Evolutionary conservation across 257 asterid species (phyloP), one percentile per base, ranked within the genome.

Genomic region (Solanum ossicruentum): DNA sequence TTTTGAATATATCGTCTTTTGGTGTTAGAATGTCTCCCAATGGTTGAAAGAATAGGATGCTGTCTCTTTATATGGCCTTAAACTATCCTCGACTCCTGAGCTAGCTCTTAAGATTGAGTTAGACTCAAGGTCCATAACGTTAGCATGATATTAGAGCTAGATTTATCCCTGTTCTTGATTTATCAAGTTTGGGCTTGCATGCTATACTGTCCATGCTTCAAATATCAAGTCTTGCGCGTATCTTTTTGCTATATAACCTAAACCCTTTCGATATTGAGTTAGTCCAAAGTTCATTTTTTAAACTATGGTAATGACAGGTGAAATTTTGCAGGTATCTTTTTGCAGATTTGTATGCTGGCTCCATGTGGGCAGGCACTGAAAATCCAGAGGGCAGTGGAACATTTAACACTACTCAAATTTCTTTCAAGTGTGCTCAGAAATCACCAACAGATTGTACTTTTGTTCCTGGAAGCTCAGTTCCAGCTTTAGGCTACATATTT

Each of bases 311-410:
- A 77, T 77, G 82, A 77, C 65, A 9, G 49, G n/a, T 26, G 82
- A 52, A 15, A 2, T 86, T 20, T 49, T 87, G 88, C 92, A 95
- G 98, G 90, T 95, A 94, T 83, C 61, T 95, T 86, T 95, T 58
- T 86, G 92, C 94, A 51, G 99, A 94, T 91, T 93, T 95, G 21
- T 95, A 94, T 81, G 97, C 88, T 43, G 89, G 88, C 13, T 90
- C 91, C 26, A 88, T 94, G 72, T 95, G 98, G 99, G 89, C 93
- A 16, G 99, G 95, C 21, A 83, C 79, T 7, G 98, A 94, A 84
- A 92, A 87, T 69, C 97, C 98, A 20, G 73, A 88, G 54, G 51
- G 88, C 88, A 92, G 98, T 85, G 97, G 97, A 28, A 91, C 88
- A 18, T 95, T 91, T 86, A 89, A 88, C 18, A 86, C 93, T 20